A percentile compares a stretch with the other conserved stretches of the same genome.
Evolutionary conservation across 805 yeast species (phyloP).

Genomic region (Lipomyces oligophaga): DNA sequence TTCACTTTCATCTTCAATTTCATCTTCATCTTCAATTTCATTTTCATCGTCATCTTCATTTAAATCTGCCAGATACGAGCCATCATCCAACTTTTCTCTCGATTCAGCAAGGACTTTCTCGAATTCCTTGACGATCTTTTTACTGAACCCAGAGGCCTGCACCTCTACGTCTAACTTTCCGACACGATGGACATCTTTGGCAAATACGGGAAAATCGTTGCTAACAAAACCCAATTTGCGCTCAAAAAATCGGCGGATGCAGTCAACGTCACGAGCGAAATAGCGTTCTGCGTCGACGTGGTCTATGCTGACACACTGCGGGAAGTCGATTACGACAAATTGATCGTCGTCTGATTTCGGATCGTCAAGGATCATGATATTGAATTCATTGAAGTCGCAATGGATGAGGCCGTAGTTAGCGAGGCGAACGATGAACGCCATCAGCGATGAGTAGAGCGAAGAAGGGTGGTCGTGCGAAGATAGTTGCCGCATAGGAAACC

Average conservation of each 20-base stretch:
- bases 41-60: constrained; percentile 39
- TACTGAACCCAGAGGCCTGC: constrained; percentile 82
- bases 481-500: constrained; percentile 48
- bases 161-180: constrained; percentile 78
- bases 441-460: constrained; percentile 73
- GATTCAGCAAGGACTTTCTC: constrained; percentile 65
- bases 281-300: constrained; percentile 85
- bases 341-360: constrained; percentile 49
- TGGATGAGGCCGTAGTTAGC: constrained; percentile 90
- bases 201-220: constrained; percentile 75
- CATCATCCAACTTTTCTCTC: constrained; percentile 35
- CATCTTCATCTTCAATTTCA: constrained; percentile 47
- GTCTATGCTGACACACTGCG: constrained; percentile 92
- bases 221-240: constrained; percentile 76
- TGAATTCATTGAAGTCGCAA: constrained; percentile 97
- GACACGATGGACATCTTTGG: constrained; percentile 65
- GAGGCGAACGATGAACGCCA: constrained; percentile 78
- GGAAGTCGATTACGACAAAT: constrained; percentile 93
- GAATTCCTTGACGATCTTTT: constrained; percentile 58
- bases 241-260: constrained; percentile 78
- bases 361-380: constrained; percentile 72
- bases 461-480: constrained; percentile 65
- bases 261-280: constrained; percentile 89
- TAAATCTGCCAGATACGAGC: constrained; percentile 33
- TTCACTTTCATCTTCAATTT: constrained; percentile 36